A percentile compares a stretch with the other conserved stretches of the same genome.
phyloP scores from a whole-genome alignment of 2,329 filamentous ascomycete species.

The Fusarium scirpi region DNA sequence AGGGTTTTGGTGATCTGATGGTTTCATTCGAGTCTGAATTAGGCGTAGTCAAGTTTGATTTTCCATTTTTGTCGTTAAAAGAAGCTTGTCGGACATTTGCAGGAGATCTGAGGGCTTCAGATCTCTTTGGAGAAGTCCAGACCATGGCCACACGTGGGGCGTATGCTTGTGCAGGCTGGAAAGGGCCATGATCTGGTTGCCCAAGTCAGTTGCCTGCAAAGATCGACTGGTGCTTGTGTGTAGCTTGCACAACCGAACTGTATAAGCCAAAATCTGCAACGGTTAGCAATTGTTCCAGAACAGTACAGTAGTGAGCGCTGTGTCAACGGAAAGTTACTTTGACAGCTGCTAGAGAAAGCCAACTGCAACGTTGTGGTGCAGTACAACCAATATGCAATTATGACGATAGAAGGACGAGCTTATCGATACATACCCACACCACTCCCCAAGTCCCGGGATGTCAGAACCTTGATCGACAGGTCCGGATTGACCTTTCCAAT shows the following conservation, averaged over 20 bases:
- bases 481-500: constrained; percentile 85
- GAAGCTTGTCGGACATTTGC: constrained; percentile 10
- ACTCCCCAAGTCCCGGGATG: constrained; percentile 75
- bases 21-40: constrained; percentile 10
- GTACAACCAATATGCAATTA: constrained; percentile 2
- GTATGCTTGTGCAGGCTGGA: constrained; percentile 34
- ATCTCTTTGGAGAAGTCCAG: constrained; percentile 49
- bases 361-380: not conserved
- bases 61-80: constrained; percentile 9
- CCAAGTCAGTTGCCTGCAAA: constrained; percentile 68
- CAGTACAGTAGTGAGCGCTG: not conserved
- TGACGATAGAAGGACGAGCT: constrained; percentile 37
- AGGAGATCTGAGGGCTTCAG: constrained; percentile 2
- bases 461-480: constrained; percentile 76
- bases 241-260: constrained; percentile 85
- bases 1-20: constrained; percentile 17
- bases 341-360: not conserved
- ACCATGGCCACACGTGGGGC: constrained; percentile 55
- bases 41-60: constrained; percentile 22
- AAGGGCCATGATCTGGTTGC: constrained; percentile 47
- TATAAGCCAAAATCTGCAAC: constrained; percentile 79
- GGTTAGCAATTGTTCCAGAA: not conserved
- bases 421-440: constrained; percentile 70
- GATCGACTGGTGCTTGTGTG: constrained; percentile 82
- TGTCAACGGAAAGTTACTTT: not conserved